A percentile compares a stretch with the other conserved stretches of the same genome.
These are phyloP conservation scores for Backusella psychrophila DNA, from an alignment of 192 early-diverging fungal species.

Conservation along the genomic window DNA sequence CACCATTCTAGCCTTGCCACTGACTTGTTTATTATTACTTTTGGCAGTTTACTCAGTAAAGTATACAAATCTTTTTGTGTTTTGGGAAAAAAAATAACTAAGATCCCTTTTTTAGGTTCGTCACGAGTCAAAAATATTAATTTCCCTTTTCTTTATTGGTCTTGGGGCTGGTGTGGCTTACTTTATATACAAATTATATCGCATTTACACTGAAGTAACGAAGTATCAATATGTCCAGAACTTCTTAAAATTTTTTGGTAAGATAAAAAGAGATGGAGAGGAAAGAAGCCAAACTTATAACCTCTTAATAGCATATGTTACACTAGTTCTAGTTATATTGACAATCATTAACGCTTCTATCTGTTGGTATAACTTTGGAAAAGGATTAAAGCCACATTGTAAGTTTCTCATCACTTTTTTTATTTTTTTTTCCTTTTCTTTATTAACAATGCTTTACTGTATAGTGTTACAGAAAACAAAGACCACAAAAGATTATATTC, in stretches of 20 bases:
- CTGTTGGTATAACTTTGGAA: conserved; percentile 64
- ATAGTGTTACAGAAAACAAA: conserved; percentile 1
- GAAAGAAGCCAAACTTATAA: background rate
- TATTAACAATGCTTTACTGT: background rate
- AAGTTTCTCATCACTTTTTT: conserved; percentile 23
- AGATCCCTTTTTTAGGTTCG: conserved; percentile 39
- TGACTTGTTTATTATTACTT: conserved; percentile 58
- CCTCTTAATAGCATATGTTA: conserved; percentile 36
- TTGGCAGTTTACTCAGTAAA: conserved; percentile 62
- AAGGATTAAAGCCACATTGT: conserved; percentile 60
- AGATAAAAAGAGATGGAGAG: background rate
- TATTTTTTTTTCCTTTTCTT: background rate
- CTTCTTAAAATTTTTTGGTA: conserved; percentile 75
- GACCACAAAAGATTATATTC: background rate
- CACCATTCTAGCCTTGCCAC: conserved; percentile 54
- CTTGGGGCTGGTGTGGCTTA: conserved; percentile 64
- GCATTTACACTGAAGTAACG: conserved; percentile 49
- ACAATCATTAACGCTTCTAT: conserved; percentile 56
- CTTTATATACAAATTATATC: conserved; percentile 63
- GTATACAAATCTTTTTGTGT: background rate
- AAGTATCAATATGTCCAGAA: conserved; percentile 52
- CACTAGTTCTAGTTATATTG: conserved; percentile 43
- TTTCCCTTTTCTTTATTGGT: conserved; percentile 58
- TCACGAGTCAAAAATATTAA: conserved; percentile 59
- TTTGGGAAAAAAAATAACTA: conserved; percentile 2